Evolutionary conservation across 2,329 filamentous ascomycete genomes (phyloP), one percentile per base, ranked within the genome.

Genomic region (Periconia macrospinosa): DNA sequence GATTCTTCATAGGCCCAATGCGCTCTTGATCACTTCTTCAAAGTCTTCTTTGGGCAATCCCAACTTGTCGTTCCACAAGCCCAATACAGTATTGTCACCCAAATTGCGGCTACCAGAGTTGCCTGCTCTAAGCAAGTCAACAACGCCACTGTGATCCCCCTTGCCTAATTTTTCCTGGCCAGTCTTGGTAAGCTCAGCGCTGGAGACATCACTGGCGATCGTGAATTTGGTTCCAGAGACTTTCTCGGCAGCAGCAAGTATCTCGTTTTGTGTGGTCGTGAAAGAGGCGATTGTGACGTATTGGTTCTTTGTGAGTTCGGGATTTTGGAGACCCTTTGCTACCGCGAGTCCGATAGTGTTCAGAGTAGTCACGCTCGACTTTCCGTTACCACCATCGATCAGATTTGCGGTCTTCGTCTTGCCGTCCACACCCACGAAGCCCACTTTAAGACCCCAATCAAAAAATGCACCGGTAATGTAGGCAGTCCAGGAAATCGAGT

Each of bases 221-320:
- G 75, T 72, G 76, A 80, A 86, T 55, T 81, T 80, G 17, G 72
- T 63, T 2, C 79, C 79, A 0, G 81, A 82, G 11, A 78, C 71
- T 52, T 80, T 78, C 69, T 89, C 83, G 2, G 83, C 71, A 0
- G 78, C 66, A 13, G 72, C 68, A 1, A 88, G 64, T 1, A 89
- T 69, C 57, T 87, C 77, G 17, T 82, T 82, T 69, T 87, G 85
- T 1, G 81, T 80, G 0, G 81, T 78, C 30, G 79, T 79, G 59
- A 86, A 83, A 0, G 81, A 85, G 2, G 83, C 79, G 15, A 87
- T 72, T 47, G 78, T 79, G 30, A 89, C 67, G 65, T 85, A 83
- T 55, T 81, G 76, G 66, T 88, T 88, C 35, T 76, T 79, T 0
- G 83, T 86, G 53, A 78, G 71, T 1, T 78, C 75, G 0, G 79